phyloP scores from a whole-genome alignment of 2,329 filamentous ascomycete species.

The Neonectria faginata region DNA sequence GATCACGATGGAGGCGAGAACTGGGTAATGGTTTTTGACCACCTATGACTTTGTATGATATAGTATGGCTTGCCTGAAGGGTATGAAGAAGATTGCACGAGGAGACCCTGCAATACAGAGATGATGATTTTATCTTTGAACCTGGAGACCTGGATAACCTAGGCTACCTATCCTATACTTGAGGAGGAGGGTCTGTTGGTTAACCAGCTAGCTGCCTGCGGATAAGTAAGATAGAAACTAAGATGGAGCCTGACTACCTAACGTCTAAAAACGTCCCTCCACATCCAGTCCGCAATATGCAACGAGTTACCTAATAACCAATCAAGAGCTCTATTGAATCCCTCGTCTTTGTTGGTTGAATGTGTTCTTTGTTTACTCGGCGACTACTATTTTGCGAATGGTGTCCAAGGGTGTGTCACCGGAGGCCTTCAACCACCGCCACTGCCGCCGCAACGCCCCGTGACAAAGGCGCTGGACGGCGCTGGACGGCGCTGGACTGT shows the following conservation, averaged over 20 bases:
- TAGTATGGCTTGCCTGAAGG: not conserved
- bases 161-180: too few species aligned
- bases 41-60: constrained; percentile 7
- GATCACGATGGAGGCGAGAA: not conserved
- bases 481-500: constrained; percentile 2
- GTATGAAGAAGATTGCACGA: not conserved
- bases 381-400: not conserved
- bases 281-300: not conserved
- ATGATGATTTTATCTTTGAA: not conserved
- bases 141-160: not conserved
- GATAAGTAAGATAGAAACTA: not conserved
- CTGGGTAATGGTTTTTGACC: not conserved
- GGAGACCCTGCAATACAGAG: not conserved
- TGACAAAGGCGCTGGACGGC: constrained; percentile 1
- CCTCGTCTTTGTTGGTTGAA: not conserved
- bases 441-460: not conserved
- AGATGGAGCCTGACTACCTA: not conserved
- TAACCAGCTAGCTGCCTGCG: too few species aligned
- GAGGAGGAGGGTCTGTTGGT: too few species aligned
- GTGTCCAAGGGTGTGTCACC: not conserved
- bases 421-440: not conserved
- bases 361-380: not conserved
- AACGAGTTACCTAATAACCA: too few species aligned
- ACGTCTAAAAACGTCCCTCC: not conserved
- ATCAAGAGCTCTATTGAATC: not conserved